phyloP scores from a whole-genome alignment of 1,284 basidiomycete species.

The Pholiota adiposa region DNA sequence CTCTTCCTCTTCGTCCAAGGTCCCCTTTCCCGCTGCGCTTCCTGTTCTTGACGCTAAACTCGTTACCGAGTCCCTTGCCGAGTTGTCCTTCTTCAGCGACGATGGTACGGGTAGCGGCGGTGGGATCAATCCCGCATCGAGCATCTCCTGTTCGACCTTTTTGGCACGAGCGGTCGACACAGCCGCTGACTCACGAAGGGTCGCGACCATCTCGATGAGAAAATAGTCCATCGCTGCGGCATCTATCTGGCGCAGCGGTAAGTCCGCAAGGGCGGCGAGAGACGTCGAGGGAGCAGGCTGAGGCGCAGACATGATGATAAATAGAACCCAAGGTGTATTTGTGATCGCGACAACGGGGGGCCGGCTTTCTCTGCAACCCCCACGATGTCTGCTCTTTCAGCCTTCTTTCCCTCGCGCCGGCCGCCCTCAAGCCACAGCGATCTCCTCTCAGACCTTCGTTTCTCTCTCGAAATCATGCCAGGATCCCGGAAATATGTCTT shows the following conservation, averaged over 20 bases:
- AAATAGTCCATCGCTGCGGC: conserved; percentile 83
- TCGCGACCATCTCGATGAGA: conserved; percentile 78
- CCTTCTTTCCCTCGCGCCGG: conserved; percentile 41
- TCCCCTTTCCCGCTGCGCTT: conserved; percentile 31
- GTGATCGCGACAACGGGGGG: conserved; percentile 10
- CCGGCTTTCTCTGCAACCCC: conserved; percentile 15
- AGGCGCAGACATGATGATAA: conserved; percentile 35
- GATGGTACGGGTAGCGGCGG: conserved; percentile 41
- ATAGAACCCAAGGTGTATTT: conserved; percentile 12
- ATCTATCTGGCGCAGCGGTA: conserved; percentile 67
- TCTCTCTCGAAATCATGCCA: conserved; percentile 78
- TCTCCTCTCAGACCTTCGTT: conserved; percentile 70
- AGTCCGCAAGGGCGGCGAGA: conserved; percentile 62
- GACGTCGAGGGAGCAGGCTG: conserved; percentile 30
- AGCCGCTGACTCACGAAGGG: conserved; percentile 71
- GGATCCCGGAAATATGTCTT: conserved; percentile 77
- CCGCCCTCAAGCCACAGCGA: conserved; percentile 38
- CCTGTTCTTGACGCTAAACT: conserved; percentile 47
- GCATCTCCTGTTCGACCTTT: conserved; percentile 75
- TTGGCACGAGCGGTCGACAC: conserved; percentile 69
- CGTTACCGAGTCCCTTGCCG: conserved; percentile 56
- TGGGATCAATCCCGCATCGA: conserved; percentile 70
- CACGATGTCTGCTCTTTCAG: conserved; percentile 34
- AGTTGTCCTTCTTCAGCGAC: conserved; percentile 44
- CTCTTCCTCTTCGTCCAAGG: conserved; percentile 73